phyloP scores from a whole-genome alignment of 2,329 filamentous ascomycete species.

The Pyrenophora seminiperda region DNA sequence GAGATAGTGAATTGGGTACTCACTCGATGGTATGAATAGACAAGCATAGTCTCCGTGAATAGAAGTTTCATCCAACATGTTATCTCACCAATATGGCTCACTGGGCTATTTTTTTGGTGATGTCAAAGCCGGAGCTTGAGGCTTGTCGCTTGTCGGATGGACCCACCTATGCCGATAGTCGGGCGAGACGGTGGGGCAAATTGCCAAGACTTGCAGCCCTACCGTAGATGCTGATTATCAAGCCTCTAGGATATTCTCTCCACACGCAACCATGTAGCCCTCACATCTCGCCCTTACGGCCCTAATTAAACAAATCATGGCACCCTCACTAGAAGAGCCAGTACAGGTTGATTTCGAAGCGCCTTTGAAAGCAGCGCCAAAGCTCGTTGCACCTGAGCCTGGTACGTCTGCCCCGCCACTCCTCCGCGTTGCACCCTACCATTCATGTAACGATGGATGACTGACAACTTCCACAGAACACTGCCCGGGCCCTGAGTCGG shows the following conservation, averaged over 20 bases:
- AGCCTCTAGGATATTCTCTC: slow-evolving; percentile 30
- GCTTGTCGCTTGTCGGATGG: too few species aligned
- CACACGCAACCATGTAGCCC: slow-evolving; percentile 29
- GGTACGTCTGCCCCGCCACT: slow-evolving; percentile 50
- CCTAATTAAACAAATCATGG: slow-evolving; percentile 60
- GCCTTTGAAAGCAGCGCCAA: slow-evolving; percentile 76
- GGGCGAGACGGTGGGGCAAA: slow-evolving; percentile 33
- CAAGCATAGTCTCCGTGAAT: slow-evolving; percentile 25
- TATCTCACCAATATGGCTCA: too few species aligned
- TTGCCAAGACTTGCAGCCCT: slow-evolving; percentile 34
- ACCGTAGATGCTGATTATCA: slow-evolving; percentile 41
- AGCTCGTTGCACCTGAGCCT: slow-evolving; percentile 91
- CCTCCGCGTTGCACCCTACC: slow-evolving; percentile 48
- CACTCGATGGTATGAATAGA: slow-evolving; percentile 19
- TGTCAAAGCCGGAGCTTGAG: not conserved
- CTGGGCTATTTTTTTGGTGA: too few species aligned
- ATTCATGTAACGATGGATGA: not conserved
- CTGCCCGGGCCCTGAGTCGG: slow-evolving; percentile 87
- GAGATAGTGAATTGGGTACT: not conserved
- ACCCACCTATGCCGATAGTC: slow-evolving; percentile 23
- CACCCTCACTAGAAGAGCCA: slow-evolving; percentile 78
- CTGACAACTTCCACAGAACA: slow-evolving; percentile 63
- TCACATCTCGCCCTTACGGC: slow-evolving; percentile 9
- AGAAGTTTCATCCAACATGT: slow-evolving; percentile 6
- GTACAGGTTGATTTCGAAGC: slow-evolving; percentile 71